These are phyloP conservation scores for Penicillium cosmopolitanum DNA, from an alignment of 495 filamentous ascomycete genomes.

Conservation along the genomic window DNA sequence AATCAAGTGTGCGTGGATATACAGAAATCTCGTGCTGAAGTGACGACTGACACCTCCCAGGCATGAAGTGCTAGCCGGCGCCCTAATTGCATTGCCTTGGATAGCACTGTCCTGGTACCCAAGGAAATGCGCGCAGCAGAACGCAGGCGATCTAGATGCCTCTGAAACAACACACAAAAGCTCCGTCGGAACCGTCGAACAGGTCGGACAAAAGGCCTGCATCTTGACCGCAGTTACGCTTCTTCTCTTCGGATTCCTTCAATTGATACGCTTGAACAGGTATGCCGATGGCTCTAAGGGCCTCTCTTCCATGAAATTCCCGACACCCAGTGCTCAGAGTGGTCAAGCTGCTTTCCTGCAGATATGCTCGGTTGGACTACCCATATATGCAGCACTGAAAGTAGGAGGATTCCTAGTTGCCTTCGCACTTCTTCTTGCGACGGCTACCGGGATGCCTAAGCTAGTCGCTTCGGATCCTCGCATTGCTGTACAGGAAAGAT, in stretches of 20 bases:
- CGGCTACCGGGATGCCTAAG: constrained; percentile 45
- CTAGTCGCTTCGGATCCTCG: constrained; percentile 20
- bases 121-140: constrained; percentile 28
- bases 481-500: constrained; percentile 19
- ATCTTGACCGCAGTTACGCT: constrained; percentile 32
- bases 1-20: constrained; percentile 21
- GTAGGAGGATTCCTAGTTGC: constrained; percentile 58
- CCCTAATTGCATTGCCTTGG: constrained; percentile 44
- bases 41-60: constrained; percentile 28
- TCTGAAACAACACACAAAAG: background rate
- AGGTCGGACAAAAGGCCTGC: constrained; percentile 23
- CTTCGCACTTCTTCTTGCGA: constrained; percentile 50
- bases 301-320: constrained; percentile 17
- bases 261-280: constrained; percentile 22
- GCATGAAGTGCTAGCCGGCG: constrained; percentile 35
- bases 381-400: constrained; percentile 60
- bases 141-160: constrained; percentile 4
- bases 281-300: constrained; percentile 9
- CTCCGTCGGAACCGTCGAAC: constrained; percentile 12
- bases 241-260: constrained; percentile 33
- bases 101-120: constrained; percentile 47
- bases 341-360: constrained; percentile 28
- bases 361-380: constrained; percentile 48
- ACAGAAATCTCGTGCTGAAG: background rate
- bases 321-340: constrained; percentile 20